These are phyloP conservation scores for Tilletiaria anomala DNA, from an alignment of 1,284 basidiomycete genomes.

Conservation along the genomic window DNA sequence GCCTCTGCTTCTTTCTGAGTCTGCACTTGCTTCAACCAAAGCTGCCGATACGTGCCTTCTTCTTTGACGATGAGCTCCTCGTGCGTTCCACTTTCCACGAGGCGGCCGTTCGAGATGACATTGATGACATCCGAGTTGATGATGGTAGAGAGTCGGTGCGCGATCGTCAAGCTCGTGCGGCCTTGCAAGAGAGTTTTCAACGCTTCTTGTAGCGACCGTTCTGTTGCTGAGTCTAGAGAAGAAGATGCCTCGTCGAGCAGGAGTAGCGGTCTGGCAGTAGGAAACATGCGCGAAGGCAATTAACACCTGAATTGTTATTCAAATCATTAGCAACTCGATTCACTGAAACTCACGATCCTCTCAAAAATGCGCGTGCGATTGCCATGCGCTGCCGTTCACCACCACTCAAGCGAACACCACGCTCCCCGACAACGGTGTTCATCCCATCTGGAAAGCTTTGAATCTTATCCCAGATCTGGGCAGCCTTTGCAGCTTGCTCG, in stretches of 20 bases:
- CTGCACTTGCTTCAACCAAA: conserved; percentile 38
- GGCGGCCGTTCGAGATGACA: conserved; percentile 15
- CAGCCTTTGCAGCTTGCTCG: conserved; percentile 27
- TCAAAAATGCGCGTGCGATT: conserved; percentile 68
- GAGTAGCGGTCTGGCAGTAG: conserved; percentile 49
- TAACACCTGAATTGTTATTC: neutral
- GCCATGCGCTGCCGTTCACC: conserved; percentile 69
- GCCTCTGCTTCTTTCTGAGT: conserved; percentile 34
- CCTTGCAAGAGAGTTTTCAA: conserved; percentile 33
- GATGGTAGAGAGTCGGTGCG: conserved; percentile 37
- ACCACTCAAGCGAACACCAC: conserved; percentile 55
- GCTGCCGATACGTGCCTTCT: conserved; percentile 23
- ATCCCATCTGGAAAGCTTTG: conserved; percentile 57
- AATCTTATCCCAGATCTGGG: conserved; percentile 37
- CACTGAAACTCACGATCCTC: conserved; percentile 49
- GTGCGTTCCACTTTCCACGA: conserved; percentile 32
- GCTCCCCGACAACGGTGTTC: conserved; percentile 63
- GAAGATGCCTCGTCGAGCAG: conserved; percentile 64
- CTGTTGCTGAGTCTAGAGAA: conserved; percentile 42
- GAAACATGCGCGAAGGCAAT: no score
- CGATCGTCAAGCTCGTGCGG: conserved; percentile 35
- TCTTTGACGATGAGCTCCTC: conserved; percentile 18
- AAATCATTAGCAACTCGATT: neutral
- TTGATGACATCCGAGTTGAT: conserved; percentile 36
- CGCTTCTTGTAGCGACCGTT: conserved; percentile 30